Conservation (phyloP, 352 stramenopile species). For the Pythium rishiriense region DNA sequence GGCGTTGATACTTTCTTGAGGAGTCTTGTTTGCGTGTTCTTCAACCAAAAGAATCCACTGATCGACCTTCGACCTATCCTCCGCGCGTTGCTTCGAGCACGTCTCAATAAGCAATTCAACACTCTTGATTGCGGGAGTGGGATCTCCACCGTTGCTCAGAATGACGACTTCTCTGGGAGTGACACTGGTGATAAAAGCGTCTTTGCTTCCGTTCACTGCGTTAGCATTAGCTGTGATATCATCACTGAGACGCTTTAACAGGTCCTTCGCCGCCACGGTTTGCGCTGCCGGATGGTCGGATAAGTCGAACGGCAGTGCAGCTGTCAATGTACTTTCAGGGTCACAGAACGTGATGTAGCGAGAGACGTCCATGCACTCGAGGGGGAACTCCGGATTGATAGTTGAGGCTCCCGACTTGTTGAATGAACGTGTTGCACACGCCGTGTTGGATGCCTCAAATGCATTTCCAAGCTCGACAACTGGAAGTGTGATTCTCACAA, state of each 20-base stretch:
- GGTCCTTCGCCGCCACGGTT: slow-evolving; percentile 93
- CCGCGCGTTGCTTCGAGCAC: slow-evolving; percentile 48
- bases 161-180: slow-evolving; percentile 49
- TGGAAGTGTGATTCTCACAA: slow-evolving; percentile 20
- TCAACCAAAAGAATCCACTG: slow-evolving; percentile 58
- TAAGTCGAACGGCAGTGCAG: slow-evolving; percentile 92
- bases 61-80: slow-evolving; percentile 57
- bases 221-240: slow-evolving; percentile 90
- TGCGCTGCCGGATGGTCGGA: slow-evolving; percentile 85
- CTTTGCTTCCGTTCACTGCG: slow-evolving; percentile 69
- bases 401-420: slow-evolving; percentile 19
- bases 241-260: slow-evolving; percentile 90
- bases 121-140: slow-evolving; percentile 19
- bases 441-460: slow-evolving; percentile 79
- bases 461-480: slow-evolving; percentile 18
- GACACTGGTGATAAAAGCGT: slow-evolving; percentile 68
- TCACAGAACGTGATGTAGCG: slow-evolving; percentile 78
- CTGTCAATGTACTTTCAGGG: slow-evolving; percentile 45
- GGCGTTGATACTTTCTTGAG: slow-evolving; percentile 11
- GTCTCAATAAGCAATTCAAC: slow-evolving; percentile 54
- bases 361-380: slow-evolving; percentile 67
- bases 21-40: slow-evolving; percentile 48
- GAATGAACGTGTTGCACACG: slow-evolving; percentile 59
- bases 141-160: slow-evolving; percentile 20
- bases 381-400: slow-evolving; percentile 76